Evolutionary conservation across 148 eudicot species (phyloP).

Genomic region (Talinum fruticosum): DNA sequence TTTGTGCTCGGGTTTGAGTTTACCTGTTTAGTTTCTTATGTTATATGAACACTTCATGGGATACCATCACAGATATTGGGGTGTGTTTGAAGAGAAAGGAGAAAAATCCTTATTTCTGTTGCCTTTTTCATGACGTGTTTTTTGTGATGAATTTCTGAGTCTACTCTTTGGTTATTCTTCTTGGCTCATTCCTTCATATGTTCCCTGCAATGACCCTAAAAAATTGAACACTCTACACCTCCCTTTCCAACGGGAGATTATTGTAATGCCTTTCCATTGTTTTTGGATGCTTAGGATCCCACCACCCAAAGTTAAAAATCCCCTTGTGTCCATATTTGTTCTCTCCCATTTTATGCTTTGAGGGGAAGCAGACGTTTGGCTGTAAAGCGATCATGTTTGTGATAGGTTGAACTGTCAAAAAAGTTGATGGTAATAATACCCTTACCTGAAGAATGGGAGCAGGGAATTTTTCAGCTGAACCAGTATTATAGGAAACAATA

Average conservation of each 20-base stretch:
- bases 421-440: no score
- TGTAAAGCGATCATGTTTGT: no score
- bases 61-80: background rate
- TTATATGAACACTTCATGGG: no score
- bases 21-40: background rate
- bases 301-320: no score
- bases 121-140: background rate
- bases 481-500: background rate
- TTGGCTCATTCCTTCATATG: background rate
- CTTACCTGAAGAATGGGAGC: no score
- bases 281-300: no score
- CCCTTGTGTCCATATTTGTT: no score
- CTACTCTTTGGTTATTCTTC: background rate
- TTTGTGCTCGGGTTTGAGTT: background rate
- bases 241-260: no score
- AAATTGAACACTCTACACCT: no score
- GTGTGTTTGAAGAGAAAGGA: background rate
- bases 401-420: no score
- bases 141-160: background rate
- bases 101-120: background rate
- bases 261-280: background rate
- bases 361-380: no score
- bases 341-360: no score
- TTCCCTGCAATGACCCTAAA: background rate
- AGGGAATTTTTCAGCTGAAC: background rate